Conservation (phyloP, 192 early-diverging fungal species). For the Lobosporangium transversale region DNA sequence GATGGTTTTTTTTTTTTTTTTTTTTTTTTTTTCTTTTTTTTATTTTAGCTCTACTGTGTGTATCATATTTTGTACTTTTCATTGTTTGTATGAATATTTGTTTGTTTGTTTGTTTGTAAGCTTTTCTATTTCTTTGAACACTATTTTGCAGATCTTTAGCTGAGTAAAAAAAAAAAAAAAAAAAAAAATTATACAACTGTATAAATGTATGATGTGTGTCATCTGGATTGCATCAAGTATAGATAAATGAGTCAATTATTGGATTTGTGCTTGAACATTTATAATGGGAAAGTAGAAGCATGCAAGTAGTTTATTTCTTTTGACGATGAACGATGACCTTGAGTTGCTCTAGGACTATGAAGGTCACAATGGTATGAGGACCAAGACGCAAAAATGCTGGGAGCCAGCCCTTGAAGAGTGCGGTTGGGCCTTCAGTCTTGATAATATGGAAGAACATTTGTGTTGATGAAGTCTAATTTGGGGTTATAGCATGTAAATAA, state of each 20-base stretch:
- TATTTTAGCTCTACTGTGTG: neutral
- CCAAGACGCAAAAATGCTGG: slow-evolving; percentile 83
- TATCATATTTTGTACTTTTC: neutral
- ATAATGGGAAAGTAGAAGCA: too few species aligned
- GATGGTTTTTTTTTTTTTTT: neutral
- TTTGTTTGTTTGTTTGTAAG: neutral
- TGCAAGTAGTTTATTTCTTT: slow-evolving; percentile 26
- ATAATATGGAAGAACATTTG: slow-evolving; percentile 66
- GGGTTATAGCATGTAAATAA: slow-evolving; percentile 11
- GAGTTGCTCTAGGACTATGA: slow-evolving; percentile 84
- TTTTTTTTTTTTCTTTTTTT: neutral
- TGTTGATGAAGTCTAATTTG: slow-evolving; percentile 50
- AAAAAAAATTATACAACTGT: too few species aligned
- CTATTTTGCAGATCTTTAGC: too few species aligned
- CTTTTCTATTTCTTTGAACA: neutral
- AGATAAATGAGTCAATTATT: too few species aligned
- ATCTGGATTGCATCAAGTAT: too few species aligned
- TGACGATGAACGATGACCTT: slow-evolving; percentile 54
- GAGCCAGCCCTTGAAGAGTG: slow-evolving; percentile 87
- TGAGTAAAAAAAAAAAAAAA: neutral
- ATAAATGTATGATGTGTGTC: too few species aligned
- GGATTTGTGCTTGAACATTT: too few species aligned
- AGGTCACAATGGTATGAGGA: slow-evolving; percentile 87
- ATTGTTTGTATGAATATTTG: too few species aligned
- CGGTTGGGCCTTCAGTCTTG: slow-evolving; percentile 70